Base-by-base conservation (phyloP, 257 asterid genomes). In the Capsicum baccatum region DNA sequence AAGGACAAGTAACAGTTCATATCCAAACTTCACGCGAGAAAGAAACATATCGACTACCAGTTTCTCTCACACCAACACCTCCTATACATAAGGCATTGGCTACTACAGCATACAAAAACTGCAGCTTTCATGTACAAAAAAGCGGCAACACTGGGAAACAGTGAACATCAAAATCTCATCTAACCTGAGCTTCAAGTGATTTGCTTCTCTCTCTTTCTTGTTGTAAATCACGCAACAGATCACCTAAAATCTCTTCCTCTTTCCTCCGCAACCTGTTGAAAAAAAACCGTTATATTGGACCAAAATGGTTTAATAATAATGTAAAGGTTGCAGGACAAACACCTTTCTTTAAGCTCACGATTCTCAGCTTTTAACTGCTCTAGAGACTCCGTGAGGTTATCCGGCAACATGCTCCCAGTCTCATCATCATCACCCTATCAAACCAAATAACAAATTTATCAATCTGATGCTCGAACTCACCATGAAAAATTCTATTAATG, bases 161-260 rank as follows among this genome's bases (percentile, higher is more conserved):
- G 17, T 63, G 76, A 26, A 55, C 17, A 48, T 55, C 63, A 83
- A 26, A 44, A 35, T 14, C 8, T 37, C 47, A 52, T 12, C 84
- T 79, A 79, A 96, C 99, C 98, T 97, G 91, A 86, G 89, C 88
- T 89, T 93, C 98, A 19, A 95, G 91, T 83, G 94, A 89, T 84
- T 89, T 90, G 91, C 90, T 80, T 88, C 84, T 93, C 68, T 88
- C 97, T 88, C 87, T 95, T 88, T 94, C 98, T 19, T 83, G 76
- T 66, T 89, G 92, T 48, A 95, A 86, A 87, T 95, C 99, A 44
- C 85, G 86, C 83, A 94, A 88, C 85, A 95, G 79, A 82, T 95
- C 99, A 86, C 98, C 98, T 42, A 94, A 87, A 85, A 92, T 79
- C 87, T 89, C 94, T 50, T 91, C 92, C 87, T 95, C 98, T 74